Evolutionary conservation across 768 basidiomycete species (phyloP), one percentile per base, ranked within the genome.

Genomic region (Hemileccinum rubropunctum): DNA sequence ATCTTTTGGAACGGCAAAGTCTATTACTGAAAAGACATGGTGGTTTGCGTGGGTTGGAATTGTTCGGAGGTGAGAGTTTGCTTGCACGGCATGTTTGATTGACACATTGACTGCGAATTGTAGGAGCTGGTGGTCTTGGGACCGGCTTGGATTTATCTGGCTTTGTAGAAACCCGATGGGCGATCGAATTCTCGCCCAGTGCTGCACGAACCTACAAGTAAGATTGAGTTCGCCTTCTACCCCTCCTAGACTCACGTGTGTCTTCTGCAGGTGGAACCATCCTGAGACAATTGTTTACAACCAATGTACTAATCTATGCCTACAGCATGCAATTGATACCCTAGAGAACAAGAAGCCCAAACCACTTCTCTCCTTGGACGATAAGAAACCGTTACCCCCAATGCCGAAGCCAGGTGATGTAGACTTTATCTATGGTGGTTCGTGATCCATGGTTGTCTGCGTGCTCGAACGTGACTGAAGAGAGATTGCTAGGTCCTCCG

Each of bases 121-220:
- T 50, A 88, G 86, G 87, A 63, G 88, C 86, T 33, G 88, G 88
- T 44, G 88, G 88, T 3, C 73, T 91, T 6, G 83, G 85, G 3
- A 77, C 81, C 32, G 88, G 88, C 1, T 69, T 90, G 50, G 74
- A 81, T 42, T 59, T 82, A 54, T 82, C 84, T 6, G 75, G 76
- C 0, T 80, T 78, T 63, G 78, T 88, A 7, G 71, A 84, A 15
- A 84, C 84, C 1, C 74, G 71, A 56, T 87, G 84, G 74, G 88
- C 86, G 0, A 74, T 89, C 0, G 88, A 90, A 60, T 80, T 76
- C 54, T 78, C 76, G 0, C 75, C 78, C 14, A 73, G 82, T 47
- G 86, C 87, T 28, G 84, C 86, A 3, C 69, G 69, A 44, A 86
- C 86, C 2, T 86, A 82, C 48, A 60, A 69, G 88, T 88, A 55